These are phyloP conservation scores for Hyaloperonospora brassicae DNA, from an alignment of 352 stramenopile species.

Conservation along the genomic window DNA sequence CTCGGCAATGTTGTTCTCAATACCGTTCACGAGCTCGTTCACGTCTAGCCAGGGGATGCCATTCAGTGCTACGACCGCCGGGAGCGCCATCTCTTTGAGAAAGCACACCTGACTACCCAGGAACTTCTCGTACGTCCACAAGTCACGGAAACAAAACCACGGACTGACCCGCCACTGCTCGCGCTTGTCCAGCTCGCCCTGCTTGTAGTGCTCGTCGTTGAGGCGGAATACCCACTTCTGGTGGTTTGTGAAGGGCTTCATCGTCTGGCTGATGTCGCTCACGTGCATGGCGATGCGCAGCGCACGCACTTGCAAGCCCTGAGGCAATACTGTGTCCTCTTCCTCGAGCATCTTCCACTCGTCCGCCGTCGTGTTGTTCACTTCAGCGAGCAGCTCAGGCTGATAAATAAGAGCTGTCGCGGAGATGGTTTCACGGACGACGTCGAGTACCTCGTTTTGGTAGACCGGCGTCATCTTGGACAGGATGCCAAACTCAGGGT, in stretches of 20 bases:
- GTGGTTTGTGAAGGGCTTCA: constrained; percentile 73
- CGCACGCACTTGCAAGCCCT: constrained; percentile 42
- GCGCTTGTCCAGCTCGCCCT: constrained; percentile 55
- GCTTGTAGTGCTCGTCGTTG: constrained; percentile 60
- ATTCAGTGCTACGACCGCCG: constrained; percentile 48
- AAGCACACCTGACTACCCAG: constrained; percentile 54
- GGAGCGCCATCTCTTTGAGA: constrained; percentile 44
- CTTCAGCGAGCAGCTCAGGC: constrained; percentile 54
- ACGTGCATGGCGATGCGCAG: constrained; percentile 71
- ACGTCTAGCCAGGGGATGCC: constrained; percentile 55
- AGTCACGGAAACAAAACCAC: constrained; percentile 44
- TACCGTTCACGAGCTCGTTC: constrained; percentile 39
- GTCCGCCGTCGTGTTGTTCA: constrained; percentile 30
- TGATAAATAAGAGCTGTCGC: constrained; percentile 77
- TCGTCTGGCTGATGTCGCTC: constrained; percentile 77
- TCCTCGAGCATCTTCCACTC: constrained; percentile 36
- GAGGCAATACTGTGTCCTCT: constrained; percentile 26
- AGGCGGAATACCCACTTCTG: constrained; percentile 68
- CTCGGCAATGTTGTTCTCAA: constrained; percentile 50
- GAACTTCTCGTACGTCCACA: constrained; percentile 45
- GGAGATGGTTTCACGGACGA: constrained; percentile 60
- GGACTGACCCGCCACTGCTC: constrained; percentile 35
- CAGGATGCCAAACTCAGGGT: constrained; percentile 45
- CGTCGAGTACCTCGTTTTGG: constrained; percentile 44
- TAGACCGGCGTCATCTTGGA: constrained; percentile 39